Conservation (phyloP, 2,329 filamentous ascomycete genomes). For the Aspergillus sojae region DNA sequence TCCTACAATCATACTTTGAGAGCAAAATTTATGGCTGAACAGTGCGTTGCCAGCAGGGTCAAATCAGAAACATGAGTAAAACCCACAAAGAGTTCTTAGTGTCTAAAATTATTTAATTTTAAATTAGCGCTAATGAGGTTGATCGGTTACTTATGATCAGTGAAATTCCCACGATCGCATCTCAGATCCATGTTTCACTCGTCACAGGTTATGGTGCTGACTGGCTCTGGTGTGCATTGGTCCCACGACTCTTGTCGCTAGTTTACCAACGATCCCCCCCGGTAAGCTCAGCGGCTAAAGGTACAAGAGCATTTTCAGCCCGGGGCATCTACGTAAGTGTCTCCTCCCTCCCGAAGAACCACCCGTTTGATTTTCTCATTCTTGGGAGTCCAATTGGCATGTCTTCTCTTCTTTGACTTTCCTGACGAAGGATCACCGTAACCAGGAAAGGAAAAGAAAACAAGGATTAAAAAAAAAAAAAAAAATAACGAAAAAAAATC, state of each 20-base stretch:
- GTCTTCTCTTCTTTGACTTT: constrained; percentile 1
- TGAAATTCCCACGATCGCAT: constrained; percentile 7
- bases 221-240: constrained; percentile 2
- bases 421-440: neutral
- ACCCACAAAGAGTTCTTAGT: neutral
- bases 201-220: constrained; percentile 9
- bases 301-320: neutral
- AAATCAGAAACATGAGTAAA: neutral
- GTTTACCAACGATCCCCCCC: neutral
- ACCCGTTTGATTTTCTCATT: constrained; percentile 6
- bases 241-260: neutral
- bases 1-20: neutral
- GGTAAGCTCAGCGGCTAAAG: neutral
- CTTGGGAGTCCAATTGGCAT: constrained; percentile 17
- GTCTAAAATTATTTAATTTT: neutral
- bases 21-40: neutral
- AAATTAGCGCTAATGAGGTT: neutral
- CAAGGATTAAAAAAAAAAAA: neutral
- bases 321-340: constrained; percentile 4
- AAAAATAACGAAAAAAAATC: neutral
- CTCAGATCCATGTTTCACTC: constrained; percentile 12
- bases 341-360: neutral
- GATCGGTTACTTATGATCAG: constrained; percentile 8
- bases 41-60: neutral
- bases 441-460: neutral